phyloP scores from a whole-genome alignment of 192 early-diverging fungal species.

The Geosiphon pyriformis region DNA sequence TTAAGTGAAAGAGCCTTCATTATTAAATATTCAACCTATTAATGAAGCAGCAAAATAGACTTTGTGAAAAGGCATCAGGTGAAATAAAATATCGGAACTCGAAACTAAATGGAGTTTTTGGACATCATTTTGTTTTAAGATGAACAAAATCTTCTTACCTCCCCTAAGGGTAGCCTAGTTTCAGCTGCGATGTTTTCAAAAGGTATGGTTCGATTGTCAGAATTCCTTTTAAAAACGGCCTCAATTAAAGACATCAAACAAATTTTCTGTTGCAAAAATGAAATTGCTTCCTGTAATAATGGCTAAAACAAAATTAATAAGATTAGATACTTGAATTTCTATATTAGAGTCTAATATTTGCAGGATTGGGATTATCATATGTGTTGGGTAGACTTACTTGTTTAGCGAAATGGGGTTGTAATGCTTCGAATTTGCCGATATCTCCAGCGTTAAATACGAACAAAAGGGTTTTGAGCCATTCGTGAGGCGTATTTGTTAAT shows the following conservation, averaged over 20 bases:
- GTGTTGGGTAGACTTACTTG: no score
- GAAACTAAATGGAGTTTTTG: background rate
- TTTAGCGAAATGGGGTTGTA: constrained; percentile 63
- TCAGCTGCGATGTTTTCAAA: constrained; percentile 81
- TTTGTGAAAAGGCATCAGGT: background rate
- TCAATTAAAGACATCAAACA: constrained; percentile 97
- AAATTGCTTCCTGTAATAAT: constrained; percentile 69
- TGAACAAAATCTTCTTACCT: constrained; percentile 35
- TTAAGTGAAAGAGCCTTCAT: constrained; percentile 97
- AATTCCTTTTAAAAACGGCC: constrained; percentile 78
- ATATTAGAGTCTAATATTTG: no score
- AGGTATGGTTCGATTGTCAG: constrained; percentile 68
- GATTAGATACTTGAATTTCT: no score
- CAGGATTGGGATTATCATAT: no score
- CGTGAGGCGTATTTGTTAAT: constrained; percentile 67
- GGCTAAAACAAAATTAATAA: constrained; percentile 50
- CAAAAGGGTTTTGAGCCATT: constrained; percentile 84
- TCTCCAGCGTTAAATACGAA: constrained; percentile 91
- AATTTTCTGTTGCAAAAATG: constrained; percentile 90
- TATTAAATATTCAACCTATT: constrained; percentile 88
- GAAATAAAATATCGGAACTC: background rate
- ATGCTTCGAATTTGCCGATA: constrained; percentile 85
- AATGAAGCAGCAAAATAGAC: background rate
- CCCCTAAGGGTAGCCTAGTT: constrained; percentile 67
- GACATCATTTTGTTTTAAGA: background rate